These are phyloP conservation scores for Pinus tabuliformis DNA, from an alignment of 75 land plant species.

Conservation along the genomic window DNA sequence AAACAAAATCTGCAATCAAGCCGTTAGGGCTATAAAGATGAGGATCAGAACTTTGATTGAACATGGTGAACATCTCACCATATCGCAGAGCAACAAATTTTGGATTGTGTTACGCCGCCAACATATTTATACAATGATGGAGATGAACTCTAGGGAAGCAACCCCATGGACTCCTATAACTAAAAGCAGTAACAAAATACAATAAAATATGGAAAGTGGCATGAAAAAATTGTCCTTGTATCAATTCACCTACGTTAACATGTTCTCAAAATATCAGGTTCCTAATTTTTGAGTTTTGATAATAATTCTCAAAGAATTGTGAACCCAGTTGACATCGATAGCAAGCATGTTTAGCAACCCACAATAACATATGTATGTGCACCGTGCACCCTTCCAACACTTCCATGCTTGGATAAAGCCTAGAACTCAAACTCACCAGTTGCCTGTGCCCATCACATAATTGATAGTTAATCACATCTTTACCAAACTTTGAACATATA, in stretches of 20 bases:
- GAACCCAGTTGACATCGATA: background rate
- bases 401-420: background rate
- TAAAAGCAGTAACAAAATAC: slow-evolving; percentile 2
- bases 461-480: background rate
- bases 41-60: slow-evolving; percentile 2
- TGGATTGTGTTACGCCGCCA: slow-evolving; percentile 1
- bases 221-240: background rate
- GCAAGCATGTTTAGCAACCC: slow-evolving; percentile 1
- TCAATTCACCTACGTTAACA: slow-evolving; percentile 4
- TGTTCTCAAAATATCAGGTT: background rate
- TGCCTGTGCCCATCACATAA: slow-evolving; percentile 24
- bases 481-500: background rate
- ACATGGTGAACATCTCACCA: slow-evolving; percentile 6
- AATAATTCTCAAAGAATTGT: slow-evolving; percentile 2
- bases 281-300: slow-evolving; percentile 7
- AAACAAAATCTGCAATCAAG: background rate
- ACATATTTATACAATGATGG: slow-evolving; percentile 9
- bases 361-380: background rate
- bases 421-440: slow-evolving; percentile 60
- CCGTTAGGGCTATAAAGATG: slow-evolving; percentile 1
- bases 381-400: background rate
- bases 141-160: background rate
- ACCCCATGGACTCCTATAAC: background rate
- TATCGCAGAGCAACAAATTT: slow-evolving; percentile 7
- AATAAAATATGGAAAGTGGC: background rate